Evolutionary conservation across 768 basidiomycete genomes (phyloP).

Genomic region (Epithele typhae): DNA sequence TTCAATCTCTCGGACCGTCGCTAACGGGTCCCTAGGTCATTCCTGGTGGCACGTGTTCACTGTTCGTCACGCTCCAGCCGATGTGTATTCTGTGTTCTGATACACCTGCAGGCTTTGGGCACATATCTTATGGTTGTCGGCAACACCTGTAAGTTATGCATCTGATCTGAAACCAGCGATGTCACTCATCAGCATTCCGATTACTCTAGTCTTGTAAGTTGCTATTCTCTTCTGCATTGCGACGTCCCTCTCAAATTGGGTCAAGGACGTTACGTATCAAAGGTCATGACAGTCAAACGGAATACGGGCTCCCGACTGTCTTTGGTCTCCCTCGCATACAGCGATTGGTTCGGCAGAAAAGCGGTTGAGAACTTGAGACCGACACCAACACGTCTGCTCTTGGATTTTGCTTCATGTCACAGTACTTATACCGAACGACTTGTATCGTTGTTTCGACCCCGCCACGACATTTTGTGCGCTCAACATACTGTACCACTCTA

Average conservation of each 20-base stretch:
- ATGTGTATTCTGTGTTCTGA: neutral
- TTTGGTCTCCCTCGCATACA: conserved; percentile 41
- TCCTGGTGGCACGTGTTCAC: conserved; percentile 76
- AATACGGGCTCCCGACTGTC: conserved; percentile 39
- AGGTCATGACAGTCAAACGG: conserved; percentile 47
- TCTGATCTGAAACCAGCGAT: neutral
- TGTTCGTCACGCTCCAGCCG: conserved; percentile 31
- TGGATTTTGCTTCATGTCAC: no score
- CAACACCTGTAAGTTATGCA: conserved; percentile 26
- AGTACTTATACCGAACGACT: no score
- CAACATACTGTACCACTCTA: no score
- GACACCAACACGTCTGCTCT: no score
- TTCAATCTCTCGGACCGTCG: neutral
- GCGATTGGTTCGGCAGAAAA: no score
- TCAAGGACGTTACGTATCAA: conserved; percentile 60
- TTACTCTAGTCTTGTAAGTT: conserved; percentile 22
- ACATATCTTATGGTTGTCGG: conserved; percentile 31
- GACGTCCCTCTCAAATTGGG: no score
- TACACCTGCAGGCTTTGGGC: conserved; percentile 20
- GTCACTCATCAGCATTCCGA: neutral
- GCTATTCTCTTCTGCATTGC: no score
- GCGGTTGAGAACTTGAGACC: no score
- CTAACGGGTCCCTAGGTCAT: conserved; percentile 40
- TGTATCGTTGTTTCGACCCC: no score
- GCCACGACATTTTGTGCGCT: no score